Evolutionary conservation across 257 asterid genomes (phyloP).

Genomic region (Solanum sitiens): DNA sequence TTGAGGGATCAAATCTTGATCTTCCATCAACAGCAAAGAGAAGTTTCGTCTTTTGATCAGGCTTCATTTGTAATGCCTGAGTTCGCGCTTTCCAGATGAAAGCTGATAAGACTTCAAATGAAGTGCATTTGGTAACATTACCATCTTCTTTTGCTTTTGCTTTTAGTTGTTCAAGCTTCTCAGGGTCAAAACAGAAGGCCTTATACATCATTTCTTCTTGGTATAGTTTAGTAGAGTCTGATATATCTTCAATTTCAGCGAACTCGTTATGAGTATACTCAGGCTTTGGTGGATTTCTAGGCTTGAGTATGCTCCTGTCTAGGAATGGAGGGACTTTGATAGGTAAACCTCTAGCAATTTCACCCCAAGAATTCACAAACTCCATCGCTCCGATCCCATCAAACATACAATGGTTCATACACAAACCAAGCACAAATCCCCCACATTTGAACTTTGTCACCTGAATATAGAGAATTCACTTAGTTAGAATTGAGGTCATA

Average conservation of each 20-base stretch:
- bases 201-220: constrained; percentile 52
- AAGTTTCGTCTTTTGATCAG: too few species aligned
- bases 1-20: too few species aligned
- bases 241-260: constrained; percentile 54
- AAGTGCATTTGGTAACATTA: constrained; percentile 41
- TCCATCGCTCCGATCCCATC: constrained; percentile 93
- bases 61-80: constrained; percentile 42
- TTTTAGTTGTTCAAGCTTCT: constrained; percentile 24
- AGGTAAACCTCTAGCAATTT: constrained; percentile 50
- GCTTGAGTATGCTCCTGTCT: constrained; percentile 59
- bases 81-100: constrained; percentile 69
- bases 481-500: background rate
- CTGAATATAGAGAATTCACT: constrained; percentile 8
- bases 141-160: constrained; percentile 38
- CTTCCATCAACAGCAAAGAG: too few species aligned
- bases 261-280: constrained; percentile 77
- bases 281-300: constrained; percentile 50
- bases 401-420: constrained; percentile 88
- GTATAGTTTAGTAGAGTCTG: constrained; percentile 47
- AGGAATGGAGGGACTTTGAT: constrained; percentile 54
- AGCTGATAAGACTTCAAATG: constrained; percentile 77
- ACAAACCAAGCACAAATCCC: constrained; percentile 73
- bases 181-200: constrained; percentile 57
- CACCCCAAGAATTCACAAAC: constrained; percentile 78
- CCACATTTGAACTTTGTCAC: constrained; percentile 88